A percentile compares a stretch with the other conserved stretches of the same genome.
These are phyloP conservation scores for Fusarium tricinctum DNA, from an alignment of 2,329 filamentous ascomycete genomes.

Conservation along the genomic window DNA sequence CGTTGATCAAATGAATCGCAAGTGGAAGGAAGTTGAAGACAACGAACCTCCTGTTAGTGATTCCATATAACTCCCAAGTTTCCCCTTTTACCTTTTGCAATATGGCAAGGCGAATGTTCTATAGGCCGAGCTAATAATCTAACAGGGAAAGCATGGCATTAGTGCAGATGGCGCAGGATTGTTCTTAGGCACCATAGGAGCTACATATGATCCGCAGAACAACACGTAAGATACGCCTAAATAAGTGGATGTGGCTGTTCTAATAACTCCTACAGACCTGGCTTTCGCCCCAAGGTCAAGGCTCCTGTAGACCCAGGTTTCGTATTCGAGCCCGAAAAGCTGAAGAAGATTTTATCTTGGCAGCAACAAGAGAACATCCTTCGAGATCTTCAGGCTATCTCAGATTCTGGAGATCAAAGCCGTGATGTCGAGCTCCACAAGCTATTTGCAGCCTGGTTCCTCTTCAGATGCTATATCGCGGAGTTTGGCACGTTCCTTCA, in stretches of 20 bases:
- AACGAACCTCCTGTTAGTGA: neutral
- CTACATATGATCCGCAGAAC: conserved; percentile 2
- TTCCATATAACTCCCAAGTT: fast-evolving
- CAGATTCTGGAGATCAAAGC: neutral
- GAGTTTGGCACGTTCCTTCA: neutral
- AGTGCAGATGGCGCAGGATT: conserved; percentile 4
- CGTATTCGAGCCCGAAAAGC: neutral
- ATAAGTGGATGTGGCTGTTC: no score
- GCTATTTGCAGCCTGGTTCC: conserved; percentile 1
- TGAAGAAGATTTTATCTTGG: neutral
- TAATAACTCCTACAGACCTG: neutral
- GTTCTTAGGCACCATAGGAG: neutral
- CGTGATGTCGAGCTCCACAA: neutral
- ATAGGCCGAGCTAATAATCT: fast-evolving
- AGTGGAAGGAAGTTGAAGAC: conserved; percentile 2
- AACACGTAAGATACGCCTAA: neutral
- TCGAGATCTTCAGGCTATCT: neutral
- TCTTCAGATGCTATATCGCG: neutral
- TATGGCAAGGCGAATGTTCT: no score
- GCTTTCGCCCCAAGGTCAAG: conserved; percentile 1
- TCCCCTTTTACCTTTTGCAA: neutral
- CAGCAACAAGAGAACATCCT: neutral
- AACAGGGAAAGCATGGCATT: neutral
- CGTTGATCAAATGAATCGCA: neutral
- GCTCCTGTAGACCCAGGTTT: neutral